A percentile compares a stretch with the other conserved stretches of the same genome.
phyloP scores from a whole-genome alignment of 2,329 filamentous ascomycete genomes.

The Exophiala oligosperma region DNA sequence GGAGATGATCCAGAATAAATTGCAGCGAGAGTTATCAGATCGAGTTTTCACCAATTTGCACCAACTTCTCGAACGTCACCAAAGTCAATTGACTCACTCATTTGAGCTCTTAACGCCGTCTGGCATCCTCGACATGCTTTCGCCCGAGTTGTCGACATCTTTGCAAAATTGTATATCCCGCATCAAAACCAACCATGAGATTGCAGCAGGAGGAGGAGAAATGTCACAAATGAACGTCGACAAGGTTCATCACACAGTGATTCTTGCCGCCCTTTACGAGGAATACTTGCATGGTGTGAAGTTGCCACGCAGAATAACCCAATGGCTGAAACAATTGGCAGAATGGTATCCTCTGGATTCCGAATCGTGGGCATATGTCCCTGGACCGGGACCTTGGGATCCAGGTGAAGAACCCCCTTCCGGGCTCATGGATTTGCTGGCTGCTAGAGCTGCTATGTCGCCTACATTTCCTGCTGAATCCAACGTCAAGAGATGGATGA shows the following conservation, averaged over 20 bases:
- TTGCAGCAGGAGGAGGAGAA: background rate
- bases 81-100: slow-evolving; percentile 19
- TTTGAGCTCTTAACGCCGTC: slow-evolving; percentile 22
- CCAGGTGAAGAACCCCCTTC: slow-evolving; percentile 26
- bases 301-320: slow-evolving; percentile 36
- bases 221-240: slow-evolving; percentile 3
- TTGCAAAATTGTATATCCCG: slow-evolving; percentile 15
- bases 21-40: slow-evolving; percentile 10
- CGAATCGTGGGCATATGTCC: slow-evolving; percentile 33
- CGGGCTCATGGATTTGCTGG: slow-evolving; percentile 24
- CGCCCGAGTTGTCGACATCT: slow-evolving; percentile 6
- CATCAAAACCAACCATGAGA: slow-evolving; percentile 7
- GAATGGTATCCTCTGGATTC: slow-evolving; percentile 32
- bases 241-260: slow-evolving; percentile 23
- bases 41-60: slow-evolving; percentile 13
- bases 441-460: slow-evolving; percentile 14
- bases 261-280: slow-evolving; percentile 26
- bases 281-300: slow-evolving; percentile 22
- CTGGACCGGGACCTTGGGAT: slow-evolving; percentile 23
- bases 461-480: slow-evolving; percentile 15
- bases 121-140: slow-evolving; percentile 23
- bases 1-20: slow-evolving; percentile 11
- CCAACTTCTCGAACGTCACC: slow-evolving; percentile 9
- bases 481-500: slow-evolving; percentile 22
- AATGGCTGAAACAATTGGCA: slow-evolving; percentile 35